Base-by-base conservation (phyloP, 495 filamentous ascomycete genomes). In the Gamarada debralockiae region DNA sequence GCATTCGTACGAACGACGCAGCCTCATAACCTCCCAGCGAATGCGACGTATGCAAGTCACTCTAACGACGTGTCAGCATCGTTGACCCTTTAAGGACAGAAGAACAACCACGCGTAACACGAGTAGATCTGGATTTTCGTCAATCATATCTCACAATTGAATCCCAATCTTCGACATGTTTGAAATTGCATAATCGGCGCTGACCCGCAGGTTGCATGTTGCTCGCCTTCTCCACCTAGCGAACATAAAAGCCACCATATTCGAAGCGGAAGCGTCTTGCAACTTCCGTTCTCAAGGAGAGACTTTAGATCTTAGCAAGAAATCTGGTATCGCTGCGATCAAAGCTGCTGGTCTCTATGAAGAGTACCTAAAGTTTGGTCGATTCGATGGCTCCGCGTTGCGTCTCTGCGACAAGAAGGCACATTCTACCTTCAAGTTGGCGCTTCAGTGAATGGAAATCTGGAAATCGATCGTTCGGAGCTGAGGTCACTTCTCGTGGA, bases 141-240 rank as follows among this genome's bases (percentile, higher is more conserved):
- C n/a, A n/a, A n/a, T n/a, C n/a, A n/a, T n/a, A n/a, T n/a, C n/a
- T n/a, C n/a, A n/a, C n/a, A n/a, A n/a, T n/a, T n/a, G n/a, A n/a
- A n/a, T n/a, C n/a, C n/a, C n/a, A n/a, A n/a, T n/a, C n/a, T 10
- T 29, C 10, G 27, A 29, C 10, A 10, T 29, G 5, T 29, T 29
- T 18, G 15, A 73, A 64, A 51, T 77, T 84, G 38, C 50, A 82
- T 84, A 44, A 68, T 84, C 38, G 79, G 79, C 52, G 78, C 73
- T 41, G 80, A 9, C 80, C 80, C 1, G 67, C 68, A 8, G 80
- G 80, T 23, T 71, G 73, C 40, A 74, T 68, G 55, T 66, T 85
- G 81, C 77, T 17, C 71, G 76, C 5, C 70, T 83, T 20, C 71
- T 83, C 23, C 65, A 70, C 38, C 54, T 70, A 34, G 18, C 37